Evolutionary conservation across 805 yeast genomes (phyloP).

Genomic region (Candida awuae): DNA sequence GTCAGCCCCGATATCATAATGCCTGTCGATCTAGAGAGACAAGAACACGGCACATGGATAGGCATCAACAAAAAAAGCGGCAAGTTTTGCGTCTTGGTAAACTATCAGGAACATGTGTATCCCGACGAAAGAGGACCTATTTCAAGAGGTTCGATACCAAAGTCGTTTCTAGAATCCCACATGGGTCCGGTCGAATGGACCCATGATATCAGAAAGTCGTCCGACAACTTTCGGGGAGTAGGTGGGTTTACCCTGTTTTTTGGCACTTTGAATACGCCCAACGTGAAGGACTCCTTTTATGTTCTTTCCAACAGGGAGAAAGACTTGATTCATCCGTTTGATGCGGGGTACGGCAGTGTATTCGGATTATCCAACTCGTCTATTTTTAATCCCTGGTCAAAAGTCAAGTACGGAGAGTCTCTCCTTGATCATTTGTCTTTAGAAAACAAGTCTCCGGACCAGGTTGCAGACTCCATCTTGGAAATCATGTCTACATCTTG

Average conservation of each 20-base stretch:
- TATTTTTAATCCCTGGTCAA: slow-evolving; percentile 68
- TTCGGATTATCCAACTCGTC: slow-evolving; percentile 65
- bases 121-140: slow-evolving; percentile 9
- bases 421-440: slow-evolving; percentile 39
- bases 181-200: slow-evolving; percentile 40
- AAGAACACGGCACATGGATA: slow-evolving; percentile 87
- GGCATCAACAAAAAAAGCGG: slow-evolving; percentile 52
- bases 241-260: slow-evolving; percentile 61
- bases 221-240: slow-evolving; percentile 29
- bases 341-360: slow-evolving; percentile 20
- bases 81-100: slow-evolving; percentile 61
- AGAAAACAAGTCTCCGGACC: slow-evolving; percentile 9
- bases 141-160: slow-evolving; percentile 42
- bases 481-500: neutral
- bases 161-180: slow-evolving; percentile 29
- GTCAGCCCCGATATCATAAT: slow-evolving; percentile 36
- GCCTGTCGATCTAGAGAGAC: slow-evolving; percentile 67
- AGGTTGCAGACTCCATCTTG: neutral
- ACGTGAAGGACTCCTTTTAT: slow-evolving; percentile 30
- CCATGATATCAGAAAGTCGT: slow-evolving; percentile 21
- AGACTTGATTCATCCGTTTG: slow-evolving; percentile 10
- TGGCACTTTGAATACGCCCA: slow-evolving; percentile 33
- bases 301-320: slow-evolving; percentile 44
- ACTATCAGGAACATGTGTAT: slow-evolving; percentile 46
- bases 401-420: slow-evolving; percentile 57